Conservation (phyloP, 2,329 filamentous ascomycete species). For the Pochonia chlamydosporia region DNA sequence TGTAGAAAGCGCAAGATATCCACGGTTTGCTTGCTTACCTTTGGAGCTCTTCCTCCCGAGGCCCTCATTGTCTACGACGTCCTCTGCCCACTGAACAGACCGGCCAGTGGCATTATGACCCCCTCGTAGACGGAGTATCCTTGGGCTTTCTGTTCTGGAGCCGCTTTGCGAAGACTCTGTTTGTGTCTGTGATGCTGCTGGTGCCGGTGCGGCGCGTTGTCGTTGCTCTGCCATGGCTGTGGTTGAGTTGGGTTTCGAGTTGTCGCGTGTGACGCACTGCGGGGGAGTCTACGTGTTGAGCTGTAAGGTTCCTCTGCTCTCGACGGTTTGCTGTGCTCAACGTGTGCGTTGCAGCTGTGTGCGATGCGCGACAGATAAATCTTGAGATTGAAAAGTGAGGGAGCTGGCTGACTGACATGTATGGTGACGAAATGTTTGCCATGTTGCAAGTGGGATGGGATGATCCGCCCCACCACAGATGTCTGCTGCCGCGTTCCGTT, state of each 20-base stretch:
- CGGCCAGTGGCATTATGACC: constrained; percentile 40
- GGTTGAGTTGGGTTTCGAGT: no score
- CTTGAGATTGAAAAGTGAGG: no score
- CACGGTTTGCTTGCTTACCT: constrained; percentile 51
- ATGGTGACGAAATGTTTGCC: no score
- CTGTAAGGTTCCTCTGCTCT: no score
- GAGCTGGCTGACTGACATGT: no score
- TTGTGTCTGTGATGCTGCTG: constrained; percentile 24
- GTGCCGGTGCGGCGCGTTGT: constrained; percentile 1
- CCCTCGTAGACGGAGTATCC: constrained; percentile 48
- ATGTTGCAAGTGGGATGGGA: no score
- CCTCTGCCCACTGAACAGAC: constrained; percentile 85
- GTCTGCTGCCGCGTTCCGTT: no score
- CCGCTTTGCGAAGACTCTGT: not conserved
- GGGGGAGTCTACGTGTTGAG: no score
- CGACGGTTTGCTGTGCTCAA: no score
- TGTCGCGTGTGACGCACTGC: not conserved
- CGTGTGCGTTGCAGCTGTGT: no score
- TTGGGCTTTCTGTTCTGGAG: constrained; percentile 21
- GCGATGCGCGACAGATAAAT: no score
- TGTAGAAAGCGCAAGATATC: constrained; percentile 13
- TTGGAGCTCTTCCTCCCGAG: constrained; percentile 92
- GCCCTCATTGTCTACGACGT: constrained; percentile 92
- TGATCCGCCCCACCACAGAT: no score
- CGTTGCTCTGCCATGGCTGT: constrained; percentile 3